Percentiles rank a stretch among this genome's conserved stretches.
phyloP scores from a whole-genome alignment of 2,329 filamentous ascomycete genomes.

The Cryphonectria radicalis region DNA sequence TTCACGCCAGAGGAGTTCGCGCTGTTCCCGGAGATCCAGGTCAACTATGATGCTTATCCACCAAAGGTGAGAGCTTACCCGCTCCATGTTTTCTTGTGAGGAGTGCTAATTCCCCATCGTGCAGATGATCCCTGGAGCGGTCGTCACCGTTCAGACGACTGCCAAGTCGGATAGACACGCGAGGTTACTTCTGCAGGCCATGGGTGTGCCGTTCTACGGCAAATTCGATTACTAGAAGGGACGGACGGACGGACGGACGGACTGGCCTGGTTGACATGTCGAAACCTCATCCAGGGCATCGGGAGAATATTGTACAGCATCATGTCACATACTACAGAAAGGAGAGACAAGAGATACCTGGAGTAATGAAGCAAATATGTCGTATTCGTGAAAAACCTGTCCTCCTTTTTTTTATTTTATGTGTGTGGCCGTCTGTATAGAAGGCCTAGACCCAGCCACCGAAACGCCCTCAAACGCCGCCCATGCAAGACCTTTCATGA shows the following conservation, averaged over 20 bases:
- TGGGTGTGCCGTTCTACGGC: slow-evolving; percentile 83
- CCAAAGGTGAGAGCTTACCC: slow-evolving; percentile 21
- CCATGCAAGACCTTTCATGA: slow-evolving; percentile 37
- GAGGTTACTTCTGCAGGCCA: slow-evolving; percentile 70
- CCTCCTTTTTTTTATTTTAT: neutral
- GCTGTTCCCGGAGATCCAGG: slow-evolving; percentile 90
- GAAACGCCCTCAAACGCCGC: slow-evolving; percentile 42
- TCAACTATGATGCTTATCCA: slow-evolving; percentile 75
- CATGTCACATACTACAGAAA: slow-evolving; percentile 27
- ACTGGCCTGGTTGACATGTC: slow-evolving; percentile 30
- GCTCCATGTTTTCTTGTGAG: neutral
- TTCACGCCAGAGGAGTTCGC: slow-evolving; percentile 75
- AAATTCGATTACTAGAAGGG: slow-evolving; percentile 52
- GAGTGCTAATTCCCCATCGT: neutral
- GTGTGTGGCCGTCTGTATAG: slow-evolving; percentile 11
- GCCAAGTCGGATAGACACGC: slow-evolving; percentile 86
- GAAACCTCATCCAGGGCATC: neutral
- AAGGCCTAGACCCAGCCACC: neutral
- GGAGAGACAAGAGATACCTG: slow-evolving; percentile 5
- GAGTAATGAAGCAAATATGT: slow-evolving; percentile 20
- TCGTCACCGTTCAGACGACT: slow-evolving; percentile 82
- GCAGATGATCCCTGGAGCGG: slow-evolving; percentile 80
- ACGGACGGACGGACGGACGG: neutral
- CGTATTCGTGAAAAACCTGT: slow-evolving; percentile 17
- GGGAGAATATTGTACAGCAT: slow-evolving; percentile 28